Evolutionary conservation across 805 yeast species (phyloP).

Genomic region (Cyberlindnera amylophila): DNA sequence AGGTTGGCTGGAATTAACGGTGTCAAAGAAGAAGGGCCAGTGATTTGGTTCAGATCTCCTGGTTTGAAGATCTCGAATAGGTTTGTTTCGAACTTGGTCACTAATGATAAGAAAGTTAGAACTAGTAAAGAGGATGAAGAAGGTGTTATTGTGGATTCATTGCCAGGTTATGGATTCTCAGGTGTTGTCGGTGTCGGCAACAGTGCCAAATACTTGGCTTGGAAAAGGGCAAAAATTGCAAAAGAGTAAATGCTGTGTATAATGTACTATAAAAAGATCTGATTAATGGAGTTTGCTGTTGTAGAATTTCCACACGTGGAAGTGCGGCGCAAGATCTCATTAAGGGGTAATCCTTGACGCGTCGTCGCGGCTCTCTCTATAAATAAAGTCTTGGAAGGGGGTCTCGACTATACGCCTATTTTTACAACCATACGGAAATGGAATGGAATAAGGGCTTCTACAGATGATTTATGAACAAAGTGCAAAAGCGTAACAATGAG

Average conservation of each 20-base stretch:
- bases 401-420: too few relatives aligned
- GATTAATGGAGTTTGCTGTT: too few relatives aligned
- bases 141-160: slow-evolving; percentile 8
- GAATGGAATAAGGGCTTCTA: too few relatives aligned
- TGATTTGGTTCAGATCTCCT: slow-evolving; percentile 69
- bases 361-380: too few relatives aligned
- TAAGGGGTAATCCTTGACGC: too few relatives aligned
- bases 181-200: slow-evolving; percentile 53
- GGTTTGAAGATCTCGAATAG: slow-evolving; percentile 47
- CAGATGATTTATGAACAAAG: too few relatives aligned
- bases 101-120: slow-evolving; percentile 2
- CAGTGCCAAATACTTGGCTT: slow-evolving; percentile 68
- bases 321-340: too few relatives aligned
- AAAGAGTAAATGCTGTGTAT: not conserved
- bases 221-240: slow-evolving; percentile 34
- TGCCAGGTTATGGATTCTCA: slow-evolving; percentile 26
- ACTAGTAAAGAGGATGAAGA: slow-evolving; percentile 16
- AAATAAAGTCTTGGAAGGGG: too few relatives aligned
- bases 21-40: slow-evolving; percentile 32
- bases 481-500: too few relatives aligned
- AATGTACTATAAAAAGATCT: too few relatives aligned
- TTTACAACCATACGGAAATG: too few relatives aligned
- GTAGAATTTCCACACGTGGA: too few relatives aligned
- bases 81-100: slow-evolving; percentile 21
- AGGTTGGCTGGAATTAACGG: slow-evolving; percentile 21